Conservation (phyloP, 78 protist genomes). For the Guillardia theta region DNA sequence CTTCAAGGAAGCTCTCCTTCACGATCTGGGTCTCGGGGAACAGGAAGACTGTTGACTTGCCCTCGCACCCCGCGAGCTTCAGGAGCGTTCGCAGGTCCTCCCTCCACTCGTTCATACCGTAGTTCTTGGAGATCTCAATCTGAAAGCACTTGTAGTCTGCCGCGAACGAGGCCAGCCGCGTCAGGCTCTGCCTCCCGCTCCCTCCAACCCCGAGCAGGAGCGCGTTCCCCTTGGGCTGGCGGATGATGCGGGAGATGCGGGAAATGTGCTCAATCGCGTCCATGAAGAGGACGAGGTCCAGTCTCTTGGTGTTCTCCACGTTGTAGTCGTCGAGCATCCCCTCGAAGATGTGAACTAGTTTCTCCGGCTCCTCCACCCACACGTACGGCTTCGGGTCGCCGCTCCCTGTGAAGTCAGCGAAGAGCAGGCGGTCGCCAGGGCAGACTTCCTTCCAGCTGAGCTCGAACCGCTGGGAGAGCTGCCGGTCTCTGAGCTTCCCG, state of each 20-base stretch:
- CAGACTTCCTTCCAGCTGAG: neutral
- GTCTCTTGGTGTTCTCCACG: neutral
- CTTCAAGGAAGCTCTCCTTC: constrained; percentile 81
- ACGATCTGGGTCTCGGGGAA: constrained; percentile 77
- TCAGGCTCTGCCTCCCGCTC: constrained; percentile 70
- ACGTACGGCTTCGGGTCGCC: constrained; percentile 57
- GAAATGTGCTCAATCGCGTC: constrained; percentile 67
- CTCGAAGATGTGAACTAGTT: constrained; percentile 31
- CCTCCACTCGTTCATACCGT: constrained; percentile 57
- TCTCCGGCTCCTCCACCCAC: constrained; percentile 54
- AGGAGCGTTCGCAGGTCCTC: constrained; percentile 62
- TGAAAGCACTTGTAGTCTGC: constrained; percentile 47
- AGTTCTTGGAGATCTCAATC: constrained; percentile 60
- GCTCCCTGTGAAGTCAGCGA: constrained; percentile 58
- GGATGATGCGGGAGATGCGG: constrained; percentile 70
- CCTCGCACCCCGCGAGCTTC: constrained; percentile 55
- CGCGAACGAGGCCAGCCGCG: constrained; percentile 69
- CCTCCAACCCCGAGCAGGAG: constrained; percentile 85
- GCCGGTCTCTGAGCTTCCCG: neutral
- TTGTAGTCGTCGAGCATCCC: constrained; percentile 46
- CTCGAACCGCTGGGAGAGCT: neutral
- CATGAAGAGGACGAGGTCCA: constrained; percentile 75
- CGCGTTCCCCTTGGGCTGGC: constrained; percentile 73
- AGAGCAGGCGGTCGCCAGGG: constrained; percentile 45
- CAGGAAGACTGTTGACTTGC: constrained; percentile 57